Evolutionary conservation across 306 rosid species (phyloP), one percentile per base, ranked within the genome.

Genomic region (Pyrus communis): DNA sequence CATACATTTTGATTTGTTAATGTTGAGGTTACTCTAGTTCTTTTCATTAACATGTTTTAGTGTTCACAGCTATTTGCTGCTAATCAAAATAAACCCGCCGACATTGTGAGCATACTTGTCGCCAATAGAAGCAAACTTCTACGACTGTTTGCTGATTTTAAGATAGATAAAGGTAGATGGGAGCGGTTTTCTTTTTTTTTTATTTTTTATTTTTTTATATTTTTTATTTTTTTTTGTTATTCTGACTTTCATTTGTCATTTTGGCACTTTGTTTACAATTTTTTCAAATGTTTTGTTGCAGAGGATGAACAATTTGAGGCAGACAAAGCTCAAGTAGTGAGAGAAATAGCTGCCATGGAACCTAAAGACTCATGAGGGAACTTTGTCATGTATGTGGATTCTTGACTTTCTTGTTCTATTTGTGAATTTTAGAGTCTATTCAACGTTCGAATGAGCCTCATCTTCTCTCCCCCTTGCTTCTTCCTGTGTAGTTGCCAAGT

Each of bases 251-350:
- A 30, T 66, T 62, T 45, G 23, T 65, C 25, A 33, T 51, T 27
- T 22, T 79, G 76, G 58, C 78, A 11, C 78, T 68, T 66, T 77
- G 40, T 69, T 72, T 25, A 76, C 83, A 49, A 49, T 60, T 35
- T 42, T 70, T 59, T 28, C 25, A 68, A 83, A 57, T 30, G 70
- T 17, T 75, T 77, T 75, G 40, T 55, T 65, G 75, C 92, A 95
- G 99, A 93, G 90, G 99, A 95, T 78, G 89, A 89, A 81, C 97
- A 91, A 76, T 95, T 95, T 75, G 99, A 95, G 84, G 92, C 99
- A 22, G 99, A 95, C 84, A 95, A 95, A 80, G 97, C 92, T 80
- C 99, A 92, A 74, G 97, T 95, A 67, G 93, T 91, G 90, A 89
- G 75, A 83, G 99, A 95, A 89, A 95, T 95, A 71, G 93, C 93